Conservation (phyloP, 2,329 filamentous ascomycete species). For the Bipolaris cookei region DNA sequence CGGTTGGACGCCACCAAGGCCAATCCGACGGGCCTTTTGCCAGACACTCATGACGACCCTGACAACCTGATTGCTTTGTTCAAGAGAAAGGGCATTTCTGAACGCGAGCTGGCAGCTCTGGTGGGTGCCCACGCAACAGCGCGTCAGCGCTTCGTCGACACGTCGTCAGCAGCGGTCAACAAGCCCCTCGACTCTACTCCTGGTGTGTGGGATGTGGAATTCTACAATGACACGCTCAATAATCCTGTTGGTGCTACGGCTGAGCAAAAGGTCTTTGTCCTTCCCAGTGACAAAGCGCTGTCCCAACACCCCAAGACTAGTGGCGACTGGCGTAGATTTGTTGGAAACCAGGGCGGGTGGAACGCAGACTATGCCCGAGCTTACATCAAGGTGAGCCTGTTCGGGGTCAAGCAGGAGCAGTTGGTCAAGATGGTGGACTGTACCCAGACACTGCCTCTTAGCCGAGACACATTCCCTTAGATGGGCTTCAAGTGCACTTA, state of each 20-base stretch:
- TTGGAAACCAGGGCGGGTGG: slow-evolving; percentile 39
- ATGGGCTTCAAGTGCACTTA: not conserved
- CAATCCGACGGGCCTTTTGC: slow-evolving; percentile 55
- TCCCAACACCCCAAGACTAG: slow-evolving; percentile 36
- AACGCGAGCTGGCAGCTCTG: slow-evolving; percentile 60
- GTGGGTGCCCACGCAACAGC: slow-evolving; percentile 62
- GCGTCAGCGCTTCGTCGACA: slow-evolving; percentile 56
- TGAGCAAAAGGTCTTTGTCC: slow-evolving; percentile 35
- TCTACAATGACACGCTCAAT: slow-evolving; percentile 53
- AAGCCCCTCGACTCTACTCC: slow-evolving; percentile 58
- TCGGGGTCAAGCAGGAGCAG: slow-evolving; percentile 34
- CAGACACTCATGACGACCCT: slow-evolving; percentile 51
- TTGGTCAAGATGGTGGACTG: slow-evolving; percentile 35
- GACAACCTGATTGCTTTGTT: slow-evolving; percentile 57
- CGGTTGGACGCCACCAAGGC: slow-evolving; percentile 53
- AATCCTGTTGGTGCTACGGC: slow-evolving; percentile 23
- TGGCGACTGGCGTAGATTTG: slow-evolving; percentile 35
- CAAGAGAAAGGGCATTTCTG: slow-evolving; percentile 58
- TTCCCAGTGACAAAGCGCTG: slow-evolving; percentile 37
- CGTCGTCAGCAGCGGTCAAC: slow-evolving; percentile 41
- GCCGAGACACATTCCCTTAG: slow-evolving; percentile 16
- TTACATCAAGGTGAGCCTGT: slow-evolving; percentile 41
- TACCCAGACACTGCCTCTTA: slow-evolving; percentile 38
- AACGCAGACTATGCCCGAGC: slow-evolving; percentile 43
- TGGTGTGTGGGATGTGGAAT: slow-evolving; percentile 59